Evolutionary conservation across 176 grass and related monocot species (phyloP).

Genomic region (Ensete ventricosum): DNA sequence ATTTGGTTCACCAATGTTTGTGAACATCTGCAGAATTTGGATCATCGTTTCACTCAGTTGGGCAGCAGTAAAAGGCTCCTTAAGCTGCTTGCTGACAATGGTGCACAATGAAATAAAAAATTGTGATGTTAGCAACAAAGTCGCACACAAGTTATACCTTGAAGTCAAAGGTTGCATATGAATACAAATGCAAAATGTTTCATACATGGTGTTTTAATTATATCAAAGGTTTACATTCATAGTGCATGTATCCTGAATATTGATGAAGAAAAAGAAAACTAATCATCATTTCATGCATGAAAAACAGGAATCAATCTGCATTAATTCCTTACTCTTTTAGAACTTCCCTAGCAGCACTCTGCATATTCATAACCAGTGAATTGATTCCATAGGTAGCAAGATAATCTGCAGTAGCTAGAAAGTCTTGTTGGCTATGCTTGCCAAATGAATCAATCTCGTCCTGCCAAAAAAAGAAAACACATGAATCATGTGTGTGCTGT

Average conservation of each 20-base stretch:
- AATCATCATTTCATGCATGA: constrained; percentile 1
- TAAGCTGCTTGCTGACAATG: constrained; percentile 79
- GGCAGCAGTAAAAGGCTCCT: constrained; percentile 61
- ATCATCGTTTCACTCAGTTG: constrained; percentile 57
- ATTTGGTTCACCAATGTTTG: constrained; percentile 42
- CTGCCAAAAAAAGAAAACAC: constrained; percentile 32
- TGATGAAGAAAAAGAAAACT: not conserved
- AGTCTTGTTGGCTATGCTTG: constrained; percentile 52
- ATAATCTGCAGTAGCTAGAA: constrained; percentile 81
- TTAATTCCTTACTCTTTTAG: constrained; percentile 77
- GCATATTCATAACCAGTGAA: constrained; percentile 54
- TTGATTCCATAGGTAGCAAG: constrained; percentile 68
- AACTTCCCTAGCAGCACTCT: constrained; percentile 55
- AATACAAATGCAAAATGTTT: not conserved
- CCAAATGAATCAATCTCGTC: constrained; percentile 47
- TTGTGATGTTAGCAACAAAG: not conserved
- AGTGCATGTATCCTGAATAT: not conserved
- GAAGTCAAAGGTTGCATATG: not conserved
- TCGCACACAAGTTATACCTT: not conserved
- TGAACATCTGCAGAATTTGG: constrained; percentile 65
- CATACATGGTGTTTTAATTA: too few species aligned
- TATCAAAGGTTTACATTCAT: too few species aligned
- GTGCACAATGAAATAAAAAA: not conserved
- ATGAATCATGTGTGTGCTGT: not conserved
- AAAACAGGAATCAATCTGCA: not conserved